These are phyloP conservation scores for Xylariaceae sp. DNA, from an alignment of 2,329 filamentous ascomycete species.

Conservation along the genomic window DNA sequence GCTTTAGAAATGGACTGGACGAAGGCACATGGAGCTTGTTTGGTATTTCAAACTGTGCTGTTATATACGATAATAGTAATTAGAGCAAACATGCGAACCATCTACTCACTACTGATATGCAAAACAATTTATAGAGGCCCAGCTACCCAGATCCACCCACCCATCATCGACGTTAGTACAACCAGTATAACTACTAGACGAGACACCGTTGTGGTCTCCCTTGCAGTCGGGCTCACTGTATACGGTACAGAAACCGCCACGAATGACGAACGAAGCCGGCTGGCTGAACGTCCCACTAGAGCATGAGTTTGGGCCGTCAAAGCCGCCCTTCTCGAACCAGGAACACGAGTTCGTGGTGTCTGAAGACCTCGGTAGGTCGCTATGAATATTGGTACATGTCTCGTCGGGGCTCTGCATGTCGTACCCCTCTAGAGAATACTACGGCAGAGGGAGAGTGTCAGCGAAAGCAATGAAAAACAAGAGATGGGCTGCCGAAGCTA, in stretches of 20 bases:
- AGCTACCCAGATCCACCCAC: neutral
- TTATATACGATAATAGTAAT: no score
- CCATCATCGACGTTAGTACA: neutral
- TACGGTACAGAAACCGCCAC: neutral
- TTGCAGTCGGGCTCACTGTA: neutral
- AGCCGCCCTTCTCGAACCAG: neutral
- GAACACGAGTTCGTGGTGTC: neutral
- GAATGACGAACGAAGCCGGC: neutral
- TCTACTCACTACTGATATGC: neutral
- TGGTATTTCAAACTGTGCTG: no score
- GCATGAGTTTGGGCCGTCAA: neutral
- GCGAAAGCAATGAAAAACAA: neutral
- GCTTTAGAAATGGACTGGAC: no score
- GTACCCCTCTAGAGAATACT: neutral
- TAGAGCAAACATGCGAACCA: no score
- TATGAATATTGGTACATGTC: neutral
- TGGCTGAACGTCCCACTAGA: neutral
- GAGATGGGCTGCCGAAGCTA: neutral
- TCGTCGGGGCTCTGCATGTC: neutral
- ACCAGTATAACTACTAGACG: neutral
- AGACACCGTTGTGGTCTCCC: neutral
- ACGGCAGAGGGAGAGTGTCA: neutral
- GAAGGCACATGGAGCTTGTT: no score
- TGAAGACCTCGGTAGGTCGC: neutral
- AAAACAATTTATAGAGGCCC: neutral